Evolutionary conservation across 495 filamentous ascomycete genomes (phyloP).

Genomic region (Pyrenopolyporus hunteri): DNA sequence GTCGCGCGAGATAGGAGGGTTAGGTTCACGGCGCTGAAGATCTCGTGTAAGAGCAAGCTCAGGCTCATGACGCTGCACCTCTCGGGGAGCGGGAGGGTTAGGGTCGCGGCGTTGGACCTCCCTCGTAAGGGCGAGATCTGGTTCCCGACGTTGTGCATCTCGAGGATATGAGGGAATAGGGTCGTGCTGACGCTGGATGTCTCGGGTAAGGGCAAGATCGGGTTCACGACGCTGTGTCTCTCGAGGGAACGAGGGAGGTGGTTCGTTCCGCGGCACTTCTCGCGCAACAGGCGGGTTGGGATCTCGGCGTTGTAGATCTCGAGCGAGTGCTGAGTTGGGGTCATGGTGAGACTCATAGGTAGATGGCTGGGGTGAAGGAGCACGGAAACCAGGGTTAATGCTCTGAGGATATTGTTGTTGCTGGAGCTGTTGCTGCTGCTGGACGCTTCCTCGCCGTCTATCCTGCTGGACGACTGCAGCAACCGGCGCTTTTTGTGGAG

Average conservation of each 20-base stretch:
- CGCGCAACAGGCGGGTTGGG: slow-evolving; percentile 14
- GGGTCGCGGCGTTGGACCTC: slow-evolving; percentile 20
- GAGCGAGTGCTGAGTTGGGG: slow-evolving; percentile 69
- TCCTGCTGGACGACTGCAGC: slow-evolving; percentile 1
- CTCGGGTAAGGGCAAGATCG: slow-evolving; percentile 1
- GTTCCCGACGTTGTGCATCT: slow-evolving; percentile 14
- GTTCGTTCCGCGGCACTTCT: slow-evolving; percentile 7
- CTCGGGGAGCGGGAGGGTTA: slow-evolving; percentile 4
- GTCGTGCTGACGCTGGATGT: slow-evolving; percentile 16
- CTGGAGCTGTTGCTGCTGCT: slow-evolving; percentile 5
- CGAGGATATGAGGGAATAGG: slow-evolving; percentile 11
- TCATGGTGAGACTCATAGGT: slow-evolving; percentile 90
- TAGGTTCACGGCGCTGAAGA: slow-evolving; percentile 15
- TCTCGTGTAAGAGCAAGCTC: slow-evolving; percentile 5
- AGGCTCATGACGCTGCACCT: slow-evolving; percentile 2
- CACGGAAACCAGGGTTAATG: slow-evolving; percentile 90
- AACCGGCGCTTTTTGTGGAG: slow-evolving; percentile 55
- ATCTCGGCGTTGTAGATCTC: slow-evolving; percentile 26
- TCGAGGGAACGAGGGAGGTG: slow-evolving; percentile 1
- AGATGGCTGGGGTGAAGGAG: slow-evolving; percentile 67
- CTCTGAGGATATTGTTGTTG: slow-evolving; percentile 76
- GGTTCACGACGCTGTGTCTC: slow-evolving; percentile 5
- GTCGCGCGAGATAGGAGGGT: slow-evolving; percentile 3
- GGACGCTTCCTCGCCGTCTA: background rate
- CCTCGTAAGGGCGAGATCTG: background rate